Evolutionary conservation across 192 early-diverging fungal genomes (phyloP), one percentile per base, ranked within the genome.

Genomic region (Phlyctochytrium bullatum): DNA sequence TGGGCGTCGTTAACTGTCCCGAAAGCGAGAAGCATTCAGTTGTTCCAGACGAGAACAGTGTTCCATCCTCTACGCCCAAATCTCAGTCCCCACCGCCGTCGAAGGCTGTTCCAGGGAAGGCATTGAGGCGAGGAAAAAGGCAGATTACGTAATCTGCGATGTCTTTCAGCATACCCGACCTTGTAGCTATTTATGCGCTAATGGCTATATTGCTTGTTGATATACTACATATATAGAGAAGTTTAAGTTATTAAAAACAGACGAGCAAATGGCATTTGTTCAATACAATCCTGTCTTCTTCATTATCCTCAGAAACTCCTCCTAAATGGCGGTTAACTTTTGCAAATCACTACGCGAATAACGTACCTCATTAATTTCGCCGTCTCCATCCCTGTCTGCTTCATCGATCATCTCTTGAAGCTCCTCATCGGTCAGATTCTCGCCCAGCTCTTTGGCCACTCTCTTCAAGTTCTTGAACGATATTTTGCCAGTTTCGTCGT

Each of bases 381-480:
- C 82, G 69, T 90, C 89, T 0, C 83, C 83, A 67, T 94, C 85
- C 29, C 74, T 59, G 64, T 94, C 90, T 2, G 89, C 90, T 68
- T 88, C 88, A 34, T 80, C 78, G 52, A 94, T 88, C 93, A 94
- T 93, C 36, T 87, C 88, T 60, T 90, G 79, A 6, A 92, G 60
- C 65, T 94, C 90, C 57, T 88, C 79, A 32, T 89, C 84, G 1
- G 82, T 81, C 16, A 90, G 69, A 24, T 80, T 77, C 59, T 92
- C 90, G 52, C 89, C 89, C n/a, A 93, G 66, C 69, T 85, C 83
- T 58, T 85, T 85, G 36, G 83, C 83, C 17, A 85, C 83, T 12
- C 83, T 67, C 52, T 80, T 80, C 64, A 94, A 73, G 69, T 94
- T 93, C 61, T 86, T 89, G 60, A 92, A 81, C 34, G 91, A 85